Base-by-base conservation (phyloP, 2,329 filamentous ascomycete genomes). In the Colletotrichum shisoi region DNA sequence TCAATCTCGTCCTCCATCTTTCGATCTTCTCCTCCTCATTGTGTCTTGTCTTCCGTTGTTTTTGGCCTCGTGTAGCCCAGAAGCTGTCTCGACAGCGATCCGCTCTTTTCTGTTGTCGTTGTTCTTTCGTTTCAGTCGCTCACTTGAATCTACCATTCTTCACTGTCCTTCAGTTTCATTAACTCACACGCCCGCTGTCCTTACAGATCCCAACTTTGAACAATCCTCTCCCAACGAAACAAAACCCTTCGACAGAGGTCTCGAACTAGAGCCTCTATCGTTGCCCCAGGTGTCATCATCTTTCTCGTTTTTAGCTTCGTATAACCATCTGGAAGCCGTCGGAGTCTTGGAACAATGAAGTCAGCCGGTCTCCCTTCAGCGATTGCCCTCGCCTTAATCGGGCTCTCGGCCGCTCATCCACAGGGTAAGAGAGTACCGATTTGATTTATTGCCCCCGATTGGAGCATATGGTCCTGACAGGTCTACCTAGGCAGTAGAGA, bases 31-130 rank as follows among this genome's bases (percentile, higher is more conserved):
- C 52, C 39, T 12, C 27, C 39, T 52, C 27, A 4, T 46, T 24
- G 27, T 58, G 68, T 68, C 69, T 69, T 40, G 71, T 71, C 27
- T 21, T 48, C 15, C 48, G 53, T 49, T n/a, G n/a, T 24, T 11
- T n/a, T 67, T 49, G 53, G 48, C 42, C 34, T 64, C n/a, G 46
- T 44, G 40, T 54, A 34, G 51, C 34, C 12, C 37, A 17, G 34
- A 63, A 63, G 60, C 64, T 63, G 64, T 67, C 24, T 49, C n/a
- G 42, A 62, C 63, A 63, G 64, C 52, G 37, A 53, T 63, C 70
- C 71, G 37, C 68, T 71, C 71, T 49, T 70, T 73, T 63, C 69
- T 52, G 59, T 59, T 70, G 65, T 53, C 56, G 60, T 61, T 61
- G 62, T 68, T 63, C 48, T 48, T 67, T 69, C 67, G 60, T 34